Evolutionary conservation across 2,329 filamentous ascomycete genomes (phyloP).

Genomic region (Colletotrichum sp.): DNA sequence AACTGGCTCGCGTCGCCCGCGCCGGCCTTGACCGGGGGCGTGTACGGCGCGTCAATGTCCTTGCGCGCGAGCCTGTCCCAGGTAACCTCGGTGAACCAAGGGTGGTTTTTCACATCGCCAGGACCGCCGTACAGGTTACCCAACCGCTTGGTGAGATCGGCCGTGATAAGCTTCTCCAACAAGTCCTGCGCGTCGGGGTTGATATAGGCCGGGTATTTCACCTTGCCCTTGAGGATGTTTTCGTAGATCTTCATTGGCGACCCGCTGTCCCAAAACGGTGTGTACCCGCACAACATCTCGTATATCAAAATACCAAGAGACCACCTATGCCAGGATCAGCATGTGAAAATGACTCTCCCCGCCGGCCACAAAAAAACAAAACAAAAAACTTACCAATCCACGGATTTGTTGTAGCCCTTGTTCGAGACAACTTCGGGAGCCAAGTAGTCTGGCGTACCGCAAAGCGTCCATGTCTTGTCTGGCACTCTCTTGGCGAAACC

Average conservation of each 20-base stretch:
- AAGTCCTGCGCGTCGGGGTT: constrained; percentile 94
- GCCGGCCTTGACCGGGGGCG: constrained; percentile 92
- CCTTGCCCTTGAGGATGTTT: constrained; percentile 93
- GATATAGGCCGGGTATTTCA: constrained; percentile 97
- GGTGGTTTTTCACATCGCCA: constrained; percentile 91
- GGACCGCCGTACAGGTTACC: constrained; percentile 93
- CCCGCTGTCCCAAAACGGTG: constrained; percentile 97
- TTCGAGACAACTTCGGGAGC: constrained; percentile 98
- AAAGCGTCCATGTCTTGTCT: constrained; percentile 99
- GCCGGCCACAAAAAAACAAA: background rate
- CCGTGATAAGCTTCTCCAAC: constrained; percentile 89
- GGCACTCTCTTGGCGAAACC: constrained; percentile 98
- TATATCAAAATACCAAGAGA: constrained; percentile 98
- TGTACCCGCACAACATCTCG: constrained; percentile 99
- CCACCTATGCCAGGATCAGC: constrained; percentile 70
- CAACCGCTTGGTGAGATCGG: constrained; percentile 91
- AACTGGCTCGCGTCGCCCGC: constrained; percentile 97
- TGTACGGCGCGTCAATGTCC: constrained; percentile 98
- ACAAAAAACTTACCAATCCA: constrained; percentile 79
- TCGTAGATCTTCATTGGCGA: constrained; percentile 99
- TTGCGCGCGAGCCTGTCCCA: constrained; percentile 95
- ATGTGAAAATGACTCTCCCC: background rate
- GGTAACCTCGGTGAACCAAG: constrained; percentile 97
- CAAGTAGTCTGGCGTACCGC: constrained; percentile 96
- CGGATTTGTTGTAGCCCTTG: constrained; percentile 99